Conservation (phyloP, 2,329 filamentous ascomycete species). For the Fusarium chlamydosporum region DNA sequence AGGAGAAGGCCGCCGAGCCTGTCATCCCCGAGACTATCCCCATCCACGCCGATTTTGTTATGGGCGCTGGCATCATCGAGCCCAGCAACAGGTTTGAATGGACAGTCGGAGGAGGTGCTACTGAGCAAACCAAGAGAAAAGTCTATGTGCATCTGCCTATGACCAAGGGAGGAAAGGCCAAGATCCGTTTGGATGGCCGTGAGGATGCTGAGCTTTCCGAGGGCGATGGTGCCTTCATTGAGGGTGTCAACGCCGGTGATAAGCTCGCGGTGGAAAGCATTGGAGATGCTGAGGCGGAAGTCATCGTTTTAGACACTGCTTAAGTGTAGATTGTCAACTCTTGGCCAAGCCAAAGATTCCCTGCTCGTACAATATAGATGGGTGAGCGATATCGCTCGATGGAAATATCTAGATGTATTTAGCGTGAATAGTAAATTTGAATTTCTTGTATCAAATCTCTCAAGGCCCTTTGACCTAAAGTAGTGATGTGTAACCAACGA, state of each 20-base stretch:
- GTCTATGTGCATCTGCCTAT: conserved; percentile 86
- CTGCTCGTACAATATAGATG: conserved; percentile 7
- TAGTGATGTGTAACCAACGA: not conserved
- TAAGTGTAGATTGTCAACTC: conserved; percentile 51
- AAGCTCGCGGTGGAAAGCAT: conserved; percentile 75
- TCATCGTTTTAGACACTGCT: conserved; percentile 76
- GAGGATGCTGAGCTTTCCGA: conserved; percentile 76
- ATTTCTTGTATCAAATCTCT: not conserved
- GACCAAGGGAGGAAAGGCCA: conserved; percentile 81
- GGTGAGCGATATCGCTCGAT: conserved; percentile 4
- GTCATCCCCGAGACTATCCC: conserved; percentile 78
- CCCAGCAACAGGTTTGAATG: conserved; percentile 78
- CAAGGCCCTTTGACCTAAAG: not conserved
- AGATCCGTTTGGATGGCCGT: conserved; percentile 75
- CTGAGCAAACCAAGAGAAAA: conserved; percentile 72
- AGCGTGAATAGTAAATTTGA: conserved; percentile 24
- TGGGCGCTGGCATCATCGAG: conserved; percentile 81
- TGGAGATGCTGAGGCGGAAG: conserved; percentile 77
- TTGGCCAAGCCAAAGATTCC: conserved; percentile 4
- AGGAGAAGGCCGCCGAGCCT: conserved; percentile 76
- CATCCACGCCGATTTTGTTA: conserved; percentile 86
- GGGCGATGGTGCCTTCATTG: conserved; percentile 86
- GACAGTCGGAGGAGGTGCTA: conserved; percentile 73
- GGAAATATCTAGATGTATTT: conserved; percentile 30
- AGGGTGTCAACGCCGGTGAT: conserved; percentile 74